Base-by-base conservation (phyloP, 2,329 filamentous ascomycete species). In the Monosporascus sp. region DNA sequence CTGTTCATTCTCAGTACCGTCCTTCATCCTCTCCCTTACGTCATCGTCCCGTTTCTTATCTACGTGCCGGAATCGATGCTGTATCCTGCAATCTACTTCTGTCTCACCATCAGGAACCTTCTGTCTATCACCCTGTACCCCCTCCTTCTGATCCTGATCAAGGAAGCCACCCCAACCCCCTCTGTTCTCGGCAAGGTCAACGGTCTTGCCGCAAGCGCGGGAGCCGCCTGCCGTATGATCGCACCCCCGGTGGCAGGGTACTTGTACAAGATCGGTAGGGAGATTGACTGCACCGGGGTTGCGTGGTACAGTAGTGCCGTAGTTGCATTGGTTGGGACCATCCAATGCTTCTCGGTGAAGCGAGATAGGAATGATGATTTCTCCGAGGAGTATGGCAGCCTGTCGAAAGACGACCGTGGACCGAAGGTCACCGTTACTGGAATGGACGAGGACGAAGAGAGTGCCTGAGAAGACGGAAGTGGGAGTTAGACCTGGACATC, bases 41-140 rank as follows among this genome's bases (percentile, higher is more conserved):
- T 82, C 19, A 70, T 86, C 52, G 78, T 87, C 58, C 84, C 85
- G 3, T 69, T 73, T 46, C 72, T 88, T 43, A 73, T 85, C 24
- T 73, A 79, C 57, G 75, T 86, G 3, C 81, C 84, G 2, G 71
- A 74, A 50, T 66, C 67, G 22, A 57, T 77, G 45, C 64, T 86
- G 17, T 81, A 77, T 59, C 71, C 79, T 0, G 81, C 78, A 50
- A 83, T 88, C 55, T 87, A 87, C 65, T 54, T 70, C 49, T 82
- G 78, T 61, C 70, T 85, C 52, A 69, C 78, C 0, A 65, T 87
- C 40, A 79, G 84, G 51, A 86, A 86, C 61, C 63, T 85, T 16
- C 73, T 85, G 38, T 80, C 79, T 46, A 86, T 87, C 61, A 75
- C 84, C 51, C 73, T 85, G n/a, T 87, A 86, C 63, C 85, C 84